Percentiles rank a stretch among this genome's conserved stretches.
Evolutionary conservation across 2,329 filamentous ascomycete genomes (phyloP).

Genomic region (Aspergillus sp.): DNA sequence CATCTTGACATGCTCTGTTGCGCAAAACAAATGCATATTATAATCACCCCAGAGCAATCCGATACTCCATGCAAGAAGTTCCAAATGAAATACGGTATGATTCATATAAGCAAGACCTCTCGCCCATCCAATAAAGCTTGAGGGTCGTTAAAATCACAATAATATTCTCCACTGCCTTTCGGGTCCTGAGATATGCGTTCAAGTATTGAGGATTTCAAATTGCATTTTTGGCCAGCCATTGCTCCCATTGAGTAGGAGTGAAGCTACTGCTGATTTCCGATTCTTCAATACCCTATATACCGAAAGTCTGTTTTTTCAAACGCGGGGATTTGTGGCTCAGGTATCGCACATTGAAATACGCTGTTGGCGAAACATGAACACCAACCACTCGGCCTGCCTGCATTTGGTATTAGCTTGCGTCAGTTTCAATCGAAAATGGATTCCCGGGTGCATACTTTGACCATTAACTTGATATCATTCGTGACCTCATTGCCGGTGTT

Average conservation of each 20-base stretch:
- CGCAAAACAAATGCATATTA: constrained; percentile 6
- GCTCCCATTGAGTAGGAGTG: constrained; percentile 77
- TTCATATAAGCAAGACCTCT: constrained; percentile 15
- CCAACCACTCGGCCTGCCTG: constrained; percentile 68
- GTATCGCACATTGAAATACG: constrained; percentile 69
- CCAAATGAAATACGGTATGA: constrained; percentile 31
- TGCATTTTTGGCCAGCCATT: constrained; percentile 72
- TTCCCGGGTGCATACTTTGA: constrained; percentile 59
- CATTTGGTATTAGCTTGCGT: constrained; percentile 18
- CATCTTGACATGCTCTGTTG: constrained; percentile 5
- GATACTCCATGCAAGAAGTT: constrained; percentile 26
- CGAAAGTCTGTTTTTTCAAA: constrained; percentile 19
- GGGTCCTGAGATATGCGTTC: not conserved
- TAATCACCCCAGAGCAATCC: constrained; percentile 19
- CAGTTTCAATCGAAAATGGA: constrained; percentile 4
- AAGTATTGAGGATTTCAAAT: constrained; percentile 37
- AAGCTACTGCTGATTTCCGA: constrained; percentile 77
- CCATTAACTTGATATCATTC: constrained; percentile 77
- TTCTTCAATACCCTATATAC: constrained; percentile 64
- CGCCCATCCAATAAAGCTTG: constrained; percentile 14
- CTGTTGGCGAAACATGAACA: constrained; percentile 88
- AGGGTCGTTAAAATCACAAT: constrained; percentile 10
- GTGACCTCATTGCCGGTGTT: constrained; percentile 83
- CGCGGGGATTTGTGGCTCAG: not conserved
- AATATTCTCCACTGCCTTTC: constrained; percentile 7